These are phyloP conservation scores for Globisporangium mamillatum DNA, from an alignment of 352 stramenopile species.

Conservation along the genomic window DNA sequence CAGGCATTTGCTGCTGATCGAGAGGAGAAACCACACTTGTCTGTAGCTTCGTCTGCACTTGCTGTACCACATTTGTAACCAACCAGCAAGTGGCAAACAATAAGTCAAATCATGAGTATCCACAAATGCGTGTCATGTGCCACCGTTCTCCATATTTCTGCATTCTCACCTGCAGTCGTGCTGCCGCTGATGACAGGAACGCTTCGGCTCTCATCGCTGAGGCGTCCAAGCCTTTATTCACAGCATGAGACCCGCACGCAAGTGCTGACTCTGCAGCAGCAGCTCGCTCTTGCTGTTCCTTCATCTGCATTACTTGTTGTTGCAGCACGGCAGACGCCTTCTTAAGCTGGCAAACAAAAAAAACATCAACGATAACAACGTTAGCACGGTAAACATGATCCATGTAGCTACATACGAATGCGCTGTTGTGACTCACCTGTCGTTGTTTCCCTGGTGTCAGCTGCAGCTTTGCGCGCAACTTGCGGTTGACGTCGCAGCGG, in stretches of 20 bases:
- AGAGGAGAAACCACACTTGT: neutral
- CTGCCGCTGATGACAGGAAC: conserved; percentile 42
- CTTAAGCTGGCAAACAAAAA: neutral
- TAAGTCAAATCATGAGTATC: neutral
- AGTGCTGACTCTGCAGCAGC: neutral
- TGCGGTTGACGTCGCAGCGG: conserved; percentile 47
- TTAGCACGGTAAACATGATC: neutral
- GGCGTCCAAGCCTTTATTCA: neutral
- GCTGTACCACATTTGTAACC: neutral
- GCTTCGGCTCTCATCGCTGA: conserved; percentile 19
- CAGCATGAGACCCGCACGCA: too few species aligned
- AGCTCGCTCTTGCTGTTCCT: neutral
- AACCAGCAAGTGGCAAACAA: neutral
- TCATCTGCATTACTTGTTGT: neutral
- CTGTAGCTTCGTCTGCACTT: conserved; percentile 4
- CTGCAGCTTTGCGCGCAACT: conserved; percentile 36
- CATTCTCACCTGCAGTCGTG: conserved; percentile 30
- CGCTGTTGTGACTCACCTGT: conserved; percentile 23
- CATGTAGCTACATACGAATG: too few species aligned
- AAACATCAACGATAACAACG: neutral
- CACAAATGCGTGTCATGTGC: neutral
- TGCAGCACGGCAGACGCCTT: neutral
- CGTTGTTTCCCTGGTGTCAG: conserved; percentile 22
- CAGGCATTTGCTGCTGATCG: neutral
- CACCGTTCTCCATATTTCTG: neutral